Evolutionary conservation across 2,329 filamentous ascomycete species (phyloP), one percentile per base, ranked within the genome.

Genomic region (Monosporascus sp.): DNA sequence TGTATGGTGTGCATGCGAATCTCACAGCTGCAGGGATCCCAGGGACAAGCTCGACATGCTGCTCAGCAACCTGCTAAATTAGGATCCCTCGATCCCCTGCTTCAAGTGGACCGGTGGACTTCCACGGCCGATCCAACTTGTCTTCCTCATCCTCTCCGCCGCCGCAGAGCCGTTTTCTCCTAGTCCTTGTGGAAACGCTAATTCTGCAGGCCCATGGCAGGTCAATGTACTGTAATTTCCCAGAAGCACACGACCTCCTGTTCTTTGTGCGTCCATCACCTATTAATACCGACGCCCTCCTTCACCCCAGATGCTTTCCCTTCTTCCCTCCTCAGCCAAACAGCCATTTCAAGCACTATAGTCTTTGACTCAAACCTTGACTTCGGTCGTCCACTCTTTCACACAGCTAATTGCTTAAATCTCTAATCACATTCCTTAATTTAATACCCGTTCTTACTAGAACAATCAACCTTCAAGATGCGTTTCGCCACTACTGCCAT

Each of bases 301-400:
- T 63, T 48, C 53, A 54, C 52, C 55, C 48, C 49, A 25, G 51
- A 41, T 36, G 45, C 44, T 55, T 60, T 63, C 59, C 61, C 64
- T 63, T 60, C 58, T 59, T 60, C 60, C 55, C 58, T 71, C 70
- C 57, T 62, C 73, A 78, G 73, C 74, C 69, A 68, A 70, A 66
- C 69, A 75, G 71, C 72, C 72, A 69, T 65, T 67, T 67, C 65
- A 46, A 46, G 66, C 68, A 68, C 64, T 65, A 57, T 59, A 57
- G 68, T 65, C 65, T 66, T 70, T 70, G 68, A 72, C 71, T 72
- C 72, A 25, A 25, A 65, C 61, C 53, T 72, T 80, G 76, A 79
- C 76, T 73, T 77, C 75, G 77, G 77, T 80, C 77, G 77, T 80
- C 77, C 77, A 79, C 71, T 80, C 77, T 76, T 80, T 78, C 65